A percentile compares a stretch with the other conserved stretches of the same genome.
These are phyloP conservation scores for Umbellularia californica DNA, from an alignment of 164 flowering plant genomes.

Conservation along the genomic window DNA sequence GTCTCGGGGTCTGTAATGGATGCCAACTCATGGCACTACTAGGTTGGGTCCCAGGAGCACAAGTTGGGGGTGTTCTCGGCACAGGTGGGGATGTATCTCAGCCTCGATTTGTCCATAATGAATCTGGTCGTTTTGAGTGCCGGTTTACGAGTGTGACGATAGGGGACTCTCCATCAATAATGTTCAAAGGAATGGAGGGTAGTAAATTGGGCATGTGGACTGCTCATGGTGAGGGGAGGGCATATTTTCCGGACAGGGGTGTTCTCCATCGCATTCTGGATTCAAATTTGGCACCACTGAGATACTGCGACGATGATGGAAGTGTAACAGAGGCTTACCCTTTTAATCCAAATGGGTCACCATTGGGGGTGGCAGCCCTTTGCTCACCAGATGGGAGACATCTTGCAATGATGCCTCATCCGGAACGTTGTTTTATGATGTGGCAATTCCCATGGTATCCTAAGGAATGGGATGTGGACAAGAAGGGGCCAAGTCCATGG, in stretches of 20 bases:
- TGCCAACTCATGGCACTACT: conserved; percentile 96
- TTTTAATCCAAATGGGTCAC: conserved; percentile 89
- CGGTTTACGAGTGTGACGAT: conserved; percentile 83
- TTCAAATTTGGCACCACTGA: conserved; percentile 68
- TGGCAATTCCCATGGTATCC: conserved; percentile 99
- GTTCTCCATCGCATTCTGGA: conserved; percentile 42
- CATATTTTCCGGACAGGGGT: conserved; percentile 77
- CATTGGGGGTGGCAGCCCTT: conserved; percentile 78
- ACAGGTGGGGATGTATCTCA: conserved; percentile 74
- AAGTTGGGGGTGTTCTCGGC: conserved; percentile 73
- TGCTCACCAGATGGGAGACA: conserved; percentile 98
- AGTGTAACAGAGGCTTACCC: conserved; percentile 72
- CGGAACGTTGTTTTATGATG: conserved; percentile 94
- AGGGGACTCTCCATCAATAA: conserved; percentile 73
- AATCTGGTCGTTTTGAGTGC: conserved; percentile 93
- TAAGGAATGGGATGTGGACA: conserved; percentile 68
- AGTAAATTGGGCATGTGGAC: conserved; percentile 94
- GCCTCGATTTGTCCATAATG: conserved; percentile 86
- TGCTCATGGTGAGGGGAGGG: conserved; percentile 97
- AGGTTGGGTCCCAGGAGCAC: conserved; percentile 91
- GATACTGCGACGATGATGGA: conserved; percentile 86
- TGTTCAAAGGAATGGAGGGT: conserved; percentile 92
- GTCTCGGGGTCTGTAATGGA: conserved; percentile 96
- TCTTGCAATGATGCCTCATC: conserved; percentile 99
- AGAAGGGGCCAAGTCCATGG: conserved; percentile 94